phyloP scores from a whole-genome alignment of 148 eudicot species.

The Chenopodium berlandieri region DNA sequence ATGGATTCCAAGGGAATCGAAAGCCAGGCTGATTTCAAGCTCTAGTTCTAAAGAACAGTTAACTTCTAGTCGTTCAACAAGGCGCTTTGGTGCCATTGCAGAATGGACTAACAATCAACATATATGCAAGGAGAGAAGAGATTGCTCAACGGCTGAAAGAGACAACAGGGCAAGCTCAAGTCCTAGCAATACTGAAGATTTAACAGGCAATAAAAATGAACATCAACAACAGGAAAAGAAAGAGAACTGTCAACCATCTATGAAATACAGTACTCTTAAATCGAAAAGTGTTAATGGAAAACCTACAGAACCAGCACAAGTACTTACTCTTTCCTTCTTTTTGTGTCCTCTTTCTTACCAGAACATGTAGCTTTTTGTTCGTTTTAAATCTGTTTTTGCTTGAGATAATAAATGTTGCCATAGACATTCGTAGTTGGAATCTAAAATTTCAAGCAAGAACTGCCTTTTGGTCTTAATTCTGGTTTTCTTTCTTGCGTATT shows the following conservation, averaged over 20 bases:
- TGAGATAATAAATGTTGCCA: background rate
- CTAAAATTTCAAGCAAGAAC: background rate
- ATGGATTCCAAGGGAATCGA: slow-evolving; percentile 55
- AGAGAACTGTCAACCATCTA: slow-evolving; percentile 23
- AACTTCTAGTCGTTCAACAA: slow-evolving; percentile 20
- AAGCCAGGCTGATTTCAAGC: slow-evolving; percentile 23
- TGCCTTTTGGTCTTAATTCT: background rate
- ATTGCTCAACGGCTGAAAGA: slow-evolving; percentile 16
- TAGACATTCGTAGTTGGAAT: background rate
- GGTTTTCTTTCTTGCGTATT: background rate
- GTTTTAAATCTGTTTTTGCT: background rate
- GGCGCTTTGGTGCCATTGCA: slow-evolving; percentile 22
- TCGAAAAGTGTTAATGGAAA: slow-evolving; percentile 6
- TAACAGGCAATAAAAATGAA: background rate
- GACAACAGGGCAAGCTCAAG: slow-evolving; percentile 9
- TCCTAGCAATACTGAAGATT: slow-evolving; percentile 9
- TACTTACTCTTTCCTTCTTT: slow-evolving; percentile 5
- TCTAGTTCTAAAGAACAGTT: slow-evolving; percentile 21
- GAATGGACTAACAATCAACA: slow-evolving; percentile 27
- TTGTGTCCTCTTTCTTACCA: background rate
- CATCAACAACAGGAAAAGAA: slow-evolving; percentile 21
- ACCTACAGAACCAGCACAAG: slow-evolving; percentile 30
- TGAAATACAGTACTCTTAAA: slow-evolving; percentile 9
- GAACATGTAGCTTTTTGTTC: background rate
- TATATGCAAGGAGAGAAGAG: slow-evolving; percentile 23